Evolutionary conservation across 805 yeast genomes (phyloP).

Genomic region (Jamesozyma rosinii): DNA sequence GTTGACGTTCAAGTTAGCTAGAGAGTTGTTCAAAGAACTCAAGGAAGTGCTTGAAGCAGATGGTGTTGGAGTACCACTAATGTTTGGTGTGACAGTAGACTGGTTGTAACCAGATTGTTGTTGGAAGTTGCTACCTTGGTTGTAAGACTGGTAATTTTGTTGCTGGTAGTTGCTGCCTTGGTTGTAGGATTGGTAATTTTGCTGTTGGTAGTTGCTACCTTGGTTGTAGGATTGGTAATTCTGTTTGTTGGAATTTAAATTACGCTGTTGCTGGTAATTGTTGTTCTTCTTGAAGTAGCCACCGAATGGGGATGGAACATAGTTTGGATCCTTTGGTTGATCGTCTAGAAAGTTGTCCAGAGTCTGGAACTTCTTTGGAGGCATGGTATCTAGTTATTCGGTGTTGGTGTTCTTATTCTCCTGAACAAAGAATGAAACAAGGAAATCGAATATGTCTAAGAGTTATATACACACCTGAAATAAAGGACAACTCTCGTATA

Average conservation of each 20-base stretch:
- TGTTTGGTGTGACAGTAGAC: constrained; percentile 31
- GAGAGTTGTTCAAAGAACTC: constrained; percentile 59
- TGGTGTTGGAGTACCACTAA: constrained; percentile 32
- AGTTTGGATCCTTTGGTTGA: constrained; percentile 25
- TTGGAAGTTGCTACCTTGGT: constrained; percentile 9
- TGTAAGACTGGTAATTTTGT: constrained; percentile 9
- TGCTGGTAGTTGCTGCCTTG: constrained; percentile 11
- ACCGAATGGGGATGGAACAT: constrained; percentile 28
- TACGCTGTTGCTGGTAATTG: constrained; percentile 18
- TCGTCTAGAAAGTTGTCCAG: constrained; percentile 24
- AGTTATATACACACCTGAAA: too few species aligned
- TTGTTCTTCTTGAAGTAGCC: constrained; percentile 25
- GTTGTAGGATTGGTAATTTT: constrained; percentile 7
- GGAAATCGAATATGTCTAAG: too few species aligned
- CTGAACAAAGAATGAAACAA: too few species aligned
- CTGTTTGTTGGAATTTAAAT: constrained; percentile 7
- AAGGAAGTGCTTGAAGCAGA: constrained; percentile 63
- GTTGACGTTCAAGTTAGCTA: constrained; percentile 40
- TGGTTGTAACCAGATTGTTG: constrained; percentile 23
- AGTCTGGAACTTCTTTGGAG: constrained; percentile 26
- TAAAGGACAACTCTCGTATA: too few species aligned
- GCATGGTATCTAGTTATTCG: constrained; percentile 13
- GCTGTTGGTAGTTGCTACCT: constrained; percentile 8
- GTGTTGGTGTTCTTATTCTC: neutral
- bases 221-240: constrained; percentile 9